A percentile compares a stretch with the other conserved stretches of the same genome.
Conservation (phyloP, 179 eudicot genomes). For the Beta lomatogona region DNA sequence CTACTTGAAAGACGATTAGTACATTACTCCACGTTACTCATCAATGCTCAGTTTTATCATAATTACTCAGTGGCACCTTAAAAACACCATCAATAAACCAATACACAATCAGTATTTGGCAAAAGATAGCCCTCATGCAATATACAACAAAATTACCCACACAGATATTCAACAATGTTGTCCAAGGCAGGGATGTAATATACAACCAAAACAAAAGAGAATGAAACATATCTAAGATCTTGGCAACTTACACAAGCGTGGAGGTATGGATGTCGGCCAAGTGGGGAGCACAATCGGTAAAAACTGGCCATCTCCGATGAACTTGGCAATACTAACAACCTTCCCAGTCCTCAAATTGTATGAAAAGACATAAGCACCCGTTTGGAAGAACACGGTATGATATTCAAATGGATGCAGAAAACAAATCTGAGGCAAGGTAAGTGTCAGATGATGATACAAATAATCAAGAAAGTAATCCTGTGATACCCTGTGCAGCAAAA, state of each 20-base stretch:
- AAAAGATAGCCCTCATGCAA: too few relatives aligned
- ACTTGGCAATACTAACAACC: background rate
- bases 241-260: background rate
- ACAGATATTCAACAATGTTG: too few relatives aligned
- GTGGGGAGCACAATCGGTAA: background rate
- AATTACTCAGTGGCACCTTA: too few relatives aligned
- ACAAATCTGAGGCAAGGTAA: background rate
- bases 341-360: background rate
- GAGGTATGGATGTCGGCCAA: constrained; percentile 13
- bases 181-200: too few relatives aligned
- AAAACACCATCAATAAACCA: too few relatives aligned
- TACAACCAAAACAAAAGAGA: too few relatives aligned
- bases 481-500: background rate
- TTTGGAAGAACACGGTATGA: constrained; percentile 7
- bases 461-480: too few relatives aligned
- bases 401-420: constrained; percentile 11
- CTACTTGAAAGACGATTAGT: too few relatives aligned
- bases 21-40: too few relatives aligned
- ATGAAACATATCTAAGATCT: background rate
- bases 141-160: too few relatives aligned
- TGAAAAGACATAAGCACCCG: background rate
- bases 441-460: background rate
- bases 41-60: too few relatives aligned
- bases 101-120: too few relatives aligned
- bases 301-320: background rate